Evolutionary conservation across 176 grass and related monocot species (phyloP).

Genomic region (Carex parvula): DNA sequence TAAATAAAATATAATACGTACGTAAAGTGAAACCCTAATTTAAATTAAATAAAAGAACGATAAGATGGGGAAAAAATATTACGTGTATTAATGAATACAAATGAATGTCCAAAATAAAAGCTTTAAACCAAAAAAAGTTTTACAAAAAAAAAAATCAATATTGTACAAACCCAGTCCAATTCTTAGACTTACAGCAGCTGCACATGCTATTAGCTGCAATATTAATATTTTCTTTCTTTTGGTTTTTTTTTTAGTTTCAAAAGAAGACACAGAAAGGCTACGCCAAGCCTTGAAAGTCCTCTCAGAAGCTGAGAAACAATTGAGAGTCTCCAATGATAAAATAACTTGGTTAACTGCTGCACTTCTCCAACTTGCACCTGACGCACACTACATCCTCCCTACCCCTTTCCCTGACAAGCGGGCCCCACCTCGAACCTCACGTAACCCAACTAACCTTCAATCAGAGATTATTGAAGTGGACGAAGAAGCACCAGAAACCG

Average conservation of each 20-base stretch:
- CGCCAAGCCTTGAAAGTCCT: slow-evolving; percentile 79
- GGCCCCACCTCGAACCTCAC: neutral
- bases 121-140: slow-evolving; percentile 2
- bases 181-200: neutral
- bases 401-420: slow-evolving; percentile 52
- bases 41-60: slow-evolving; percentile 10
- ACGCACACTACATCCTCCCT: slow-evolving; percentile 64
- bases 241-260: slow-evolving; percentile 65
- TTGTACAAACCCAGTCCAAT: neutral
- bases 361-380: slow-evolving; percentile 94
- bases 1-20: neutral
- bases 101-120: neutral
- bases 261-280: slow-evolving; percentile 83
- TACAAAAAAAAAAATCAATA: neutral
- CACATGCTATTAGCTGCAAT: slow-evolving; percentile 22
- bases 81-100: neutral
- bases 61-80: neutral
- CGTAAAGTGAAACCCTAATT: neutral
- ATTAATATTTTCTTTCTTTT: slow-evolving; percentile 34
- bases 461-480: slow-evolving; percentile 8
- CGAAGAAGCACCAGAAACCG: slow-evolving; percentile 2
- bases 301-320: slow-evolving; percentile 92
- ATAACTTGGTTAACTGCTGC: slow-evolving; percentile 97
- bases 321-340: slow-evolving; percentile 92
- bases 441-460: neutral